Evolutionary conservation across 495 filamentous ascomycete genomes (phyloP).

Genomic region (Daldinia childiae): DNA sequence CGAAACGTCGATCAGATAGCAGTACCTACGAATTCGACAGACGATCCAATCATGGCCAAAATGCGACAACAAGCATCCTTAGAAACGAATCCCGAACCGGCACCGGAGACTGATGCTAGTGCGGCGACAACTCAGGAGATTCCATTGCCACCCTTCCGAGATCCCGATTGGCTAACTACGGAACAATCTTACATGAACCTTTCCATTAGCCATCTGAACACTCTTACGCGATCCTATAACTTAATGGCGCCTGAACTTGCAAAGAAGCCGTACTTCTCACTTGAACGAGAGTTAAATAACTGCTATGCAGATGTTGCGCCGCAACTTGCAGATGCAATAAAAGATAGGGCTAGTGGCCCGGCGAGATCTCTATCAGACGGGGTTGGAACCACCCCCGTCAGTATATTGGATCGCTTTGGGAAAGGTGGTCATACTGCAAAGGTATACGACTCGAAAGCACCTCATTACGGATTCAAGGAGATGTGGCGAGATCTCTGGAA

Average conservation of each 20-base stretch:
- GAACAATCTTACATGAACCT: slow-evolving; percentile 83
- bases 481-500: slow-evolving; percentile 84
- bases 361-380: slow-evolving; percentile 50
- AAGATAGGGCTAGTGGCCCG: slow-evolving; percentile 68
- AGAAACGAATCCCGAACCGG: slow-evolving; percentile 26
- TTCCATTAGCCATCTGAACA: slow-evolving; percentile 81
- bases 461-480: slow-evolving; percentile 85
- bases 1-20: slow-evolving; percentile 58
- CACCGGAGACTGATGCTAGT: slow-evolving; percentile 21
- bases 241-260: slow-evolving; percentile 91
- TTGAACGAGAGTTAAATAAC: slow-evolving; percentile 80
- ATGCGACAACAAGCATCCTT: slow-evolving; percentile 48
- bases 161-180: slow-evolving; percentile 71
- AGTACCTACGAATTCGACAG: slow-evolving; percentile 58
- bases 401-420: slow-evolving; percentile 55
- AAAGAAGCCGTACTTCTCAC: slow-evolving; percentile 90
- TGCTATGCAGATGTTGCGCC: slow-evolving; percentile 91
- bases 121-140: slow-evolving; percentile 31
- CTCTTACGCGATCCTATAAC: slow-evolving; percentile 87
- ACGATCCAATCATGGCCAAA: slow-evolving; percentile 59
- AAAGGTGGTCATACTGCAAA: slow-evolving; percentile 59
- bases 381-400: slow-evolving; percentile 40
- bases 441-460: slow-evolving; percentile 76
- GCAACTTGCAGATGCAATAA: slow-evolving; percentile 73
- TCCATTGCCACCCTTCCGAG: slow-evolving; percentile 65